A percentile compares a stretch with the other conserved stretches of the same genome.
phyloP scores from a whole-genome alignment of 495 filamentous ascomycete species.

The Platismatia glauca region DNA sequence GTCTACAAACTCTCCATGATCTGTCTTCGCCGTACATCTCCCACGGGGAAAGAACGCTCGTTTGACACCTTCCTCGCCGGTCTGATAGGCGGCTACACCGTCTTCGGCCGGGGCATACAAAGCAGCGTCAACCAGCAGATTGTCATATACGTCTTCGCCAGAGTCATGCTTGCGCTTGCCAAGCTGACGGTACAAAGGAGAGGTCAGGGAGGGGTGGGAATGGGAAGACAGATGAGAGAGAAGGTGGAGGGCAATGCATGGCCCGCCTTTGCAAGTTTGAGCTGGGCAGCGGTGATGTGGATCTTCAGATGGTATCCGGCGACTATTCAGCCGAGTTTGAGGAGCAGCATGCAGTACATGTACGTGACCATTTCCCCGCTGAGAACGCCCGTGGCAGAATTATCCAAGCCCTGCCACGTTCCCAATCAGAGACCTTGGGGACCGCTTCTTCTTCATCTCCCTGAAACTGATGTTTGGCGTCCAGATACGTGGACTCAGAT shows the following conservation, averaged over 20 bases:
- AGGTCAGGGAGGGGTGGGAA: conserved; percentile 33
- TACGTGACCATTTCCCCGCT: conserved; percentile 43
- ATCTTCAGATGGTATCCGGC: conserved; percentile 87
- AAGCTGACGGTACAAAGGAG: conserved; percentile 68
- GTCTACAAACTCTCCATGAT: conserved; percentile 81
- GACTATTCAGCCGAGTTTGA: conserved; percentile 76
- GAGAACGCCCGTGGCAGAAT: neutral
- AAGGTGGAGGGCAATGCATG: conserved; percentile 62
- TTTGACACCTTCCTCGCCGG: conserved; percentile 88
- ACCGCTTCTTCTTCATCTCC: neutral
- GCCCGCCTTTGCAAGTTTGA: conserved; percentile 80
- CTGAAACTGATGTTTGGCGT: neutral
- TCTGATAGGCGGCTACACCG: conserved; percentile 78
- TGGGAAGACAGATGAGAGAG: conserved; percentile 36
- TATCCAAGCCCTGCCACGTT: neutral
- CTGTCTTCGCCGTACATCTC: conserved; percentile 53
- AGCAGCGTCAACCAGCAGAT: conserved; percentile 91
- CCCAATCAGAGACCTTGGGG: conserved; percentile 21
- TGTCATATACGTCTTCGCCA: conserved; percentile 93
- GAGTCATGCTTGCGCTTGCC: conserved; percentile 74
- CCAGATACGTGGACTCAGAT: conserved; percentile 62
- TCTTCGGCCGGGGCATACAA: conserved; percentile 77
- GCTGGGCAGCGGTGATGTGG: conserved; percentile 93
- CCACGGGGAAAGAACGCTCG: conserved; percentile 51
- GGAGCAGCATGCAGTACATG: conserved; percentile 98